Conservation (phyloP, 2,329 filamentous ascomycete species). For the Verticillium alfalfae region DNA sequence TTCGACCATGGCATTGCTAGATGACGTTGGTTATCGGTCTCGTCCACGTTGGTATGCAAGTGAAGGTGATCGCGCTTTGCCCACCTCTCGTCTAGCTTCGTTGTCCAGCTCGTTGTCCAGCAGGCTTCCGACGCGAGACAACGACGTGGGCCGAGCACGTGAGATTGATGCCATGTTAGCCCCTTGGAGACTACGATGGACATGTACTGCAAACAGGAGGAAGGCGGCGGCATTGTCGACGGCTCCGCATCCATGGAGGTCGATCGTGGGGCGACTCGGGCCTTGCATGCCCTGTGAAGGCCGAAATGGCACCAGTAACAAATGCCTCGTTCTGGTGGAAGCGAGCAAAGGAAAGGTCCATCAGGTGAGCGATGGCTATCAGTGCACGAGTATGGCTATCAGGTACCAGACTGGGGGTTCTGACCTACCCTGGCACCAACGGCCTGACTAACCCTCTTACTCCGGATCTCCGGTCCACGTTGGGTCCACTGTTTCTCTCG, state of each 20-base stretch:
- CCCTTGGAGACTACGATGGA: background rate
- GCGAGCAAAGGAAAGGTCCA: background rate
- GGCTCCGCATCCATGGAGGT: background rate
- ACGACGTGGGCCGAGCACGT: background rate
- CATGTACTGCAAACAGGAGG: too few relatives aligned
- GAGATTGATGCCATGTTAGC: background rate
- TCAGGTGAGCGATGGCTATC: background rate
- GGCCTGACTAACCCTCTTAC: background rate
- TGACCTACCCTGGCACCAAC: background rate
- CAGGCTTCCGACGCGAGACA: background rate
- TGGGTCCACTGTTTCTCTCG: background rate
- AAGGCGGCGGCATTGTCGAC: background rate
- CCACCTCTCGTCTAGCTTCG: background rate
- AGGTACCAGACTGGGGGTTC: background rate
- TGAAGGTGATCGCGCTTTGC: too few relatives aligned
- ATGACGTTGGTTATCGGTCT: too few relatives aligned
- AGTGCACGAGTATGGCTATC: background rate
- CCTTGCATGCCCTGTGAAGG: background rate
- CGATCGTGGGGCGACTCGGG: background rate
- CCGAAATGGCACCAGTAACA: background rate
- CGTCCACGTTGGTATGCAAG: too few relatives aligned
- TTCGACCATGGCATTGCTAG: background rate
- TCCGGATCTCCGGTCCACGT: background rate
- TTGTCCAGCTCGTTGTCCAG: background rate
- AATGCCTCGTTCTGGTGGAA: background rate